phyloP scores from a whole-genome alignment of 768 basidiomycete species.

The Psilocybe cyanescens region DNA sequence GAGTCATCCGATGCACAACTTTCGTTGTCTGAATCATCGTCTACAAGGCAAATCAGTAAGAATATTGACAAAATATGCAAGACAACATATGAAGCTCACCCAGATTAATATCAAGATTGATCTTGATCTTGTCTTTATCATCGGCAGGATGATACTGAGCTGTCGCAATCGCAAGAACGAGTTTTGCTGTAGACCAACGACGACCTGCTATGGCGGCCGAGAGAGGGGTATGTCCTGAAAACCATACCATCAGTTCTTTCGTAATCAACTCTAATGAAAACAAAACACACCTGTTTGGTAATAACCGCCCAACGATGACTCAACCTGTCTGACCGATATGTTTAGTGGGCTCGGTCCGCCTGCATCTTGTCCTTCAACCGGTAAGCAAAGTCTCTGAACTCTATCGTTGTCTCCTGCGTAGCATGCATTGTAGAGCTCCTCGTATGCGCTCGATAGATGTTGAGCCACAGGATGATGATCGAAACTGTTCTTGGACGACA shows the following conservation, averaged over 20 bases:
- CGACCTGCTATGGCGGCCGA: constrained; percentile 51
- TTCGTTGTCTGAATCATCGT: constrained; percentile 45
- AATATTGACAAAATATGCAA: background rate
- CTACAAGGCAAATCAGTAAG: constrained; percentile 13
- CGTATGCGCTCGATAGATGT: constrained; percentile 43
- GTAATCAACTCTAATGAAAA: background rate
- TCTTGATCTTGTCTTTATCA: constrained; percentile 34
- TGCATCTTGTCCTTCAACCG: constrained; percentile 30
- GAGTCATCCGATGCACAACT: constrained; percentile 45
- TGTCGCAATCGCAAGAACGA: constrained; percentile 58
- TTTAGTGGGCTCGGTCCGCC: constrained; percentile 37
- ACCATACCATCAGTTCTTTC: background rate
- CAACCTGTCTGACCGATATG: constrained; percentile 41
- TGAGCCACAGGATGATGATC: constrained; percentile 33
- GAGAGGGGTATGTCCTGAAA: constrained; percentile 51
- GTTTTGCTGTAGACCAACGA: constrained; percentile 60
- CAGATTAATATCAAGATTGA: constrained; percentile 36
- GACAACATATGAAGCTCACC: constrained; percentile 27
- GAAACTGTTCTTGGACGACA: constrained; percentile 10
- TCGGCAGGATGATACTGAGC: constrained; percentile 54
- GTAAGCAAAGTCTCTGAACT: constrained; percentile 57
- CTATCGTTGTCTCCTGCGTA: constrained; percentile 53
- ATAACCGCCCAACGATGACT: constrained; percentile 16
- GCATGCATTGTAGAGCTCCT: constrained; percentile 62
- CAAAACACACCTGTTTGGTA: constrained; percentile 25